These are phyloP conservation scores for Annulohypoxylon bovei DNA, from an alignment of 495 filamentous ascomycete species.

Conservation along the genomic window DNA sequence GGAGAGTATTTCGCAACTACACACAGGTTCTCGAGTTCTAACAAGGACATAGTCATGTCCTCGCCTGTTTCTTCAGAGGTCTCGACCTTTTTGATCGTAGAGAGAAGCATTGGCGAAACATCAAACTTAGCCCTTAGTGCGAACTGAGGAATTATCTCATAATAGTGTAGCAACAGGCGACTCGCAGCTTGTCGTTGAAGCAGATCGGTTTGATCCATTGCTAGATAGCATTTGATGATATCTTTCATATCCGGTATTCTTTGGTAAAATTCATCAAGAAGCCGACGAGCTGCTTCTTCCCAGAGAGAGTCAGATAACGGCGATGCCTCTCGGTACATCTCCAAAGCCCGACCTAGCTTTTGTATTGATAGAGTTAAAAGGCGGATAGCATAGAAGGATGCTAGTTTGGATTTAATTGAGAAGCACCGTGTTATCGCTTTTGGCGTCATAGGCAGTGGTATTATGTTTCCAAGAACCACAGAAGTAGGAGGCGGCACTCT, in stretches of 20 bases:
- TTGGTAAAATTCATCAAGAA: slow-evolving; percentile 78
- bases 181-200: slow-evolving; percentile 81
- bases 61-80: slow-evolving; percentile 42
- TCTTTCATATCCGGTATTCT: slow-evolving; percentile 83
- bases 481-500: slow-evolving; percentile 77
- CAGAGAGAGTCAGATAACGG: slow-evolving; percentile 61
- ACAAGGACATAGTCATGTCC: slow-evolving; percentile 62
- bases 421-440: slow-evolving; percentile 81
- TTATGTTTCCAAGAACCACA: slow-evolving; percentile 81
- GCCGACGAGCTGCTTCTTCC: slow-evolving; percentile 69
- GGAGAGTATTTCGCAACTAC: slow-evolving; percentile 80
- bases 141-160: slow-evolving; percentile 79
- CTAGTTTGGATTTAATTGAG: slow-evolving; percentile 74
- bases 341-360: slow-evolving; percentile 73
- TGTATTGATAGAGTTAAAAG: slow-evolving; percentile 79
- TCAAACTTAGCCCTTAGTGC: slow-evolving; percentile 88
- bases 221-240: slow-evolving; percentile 73
- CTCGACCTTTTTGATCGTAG: slow-evolving; percentile 60
- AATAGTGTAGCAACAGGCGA: slow-evolving; percentile 79
- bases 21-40: slow-evolving; percentile 79
- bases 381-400: slow-evolving; percentile 84
- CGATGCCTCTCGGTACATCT: slow-evolving; percentile 62
- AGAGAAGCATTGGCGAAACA: slow-evolving; percentile 76
- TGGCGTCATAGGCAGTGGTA: slow-evolving; percentile 83
- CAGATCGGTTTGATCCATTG: slow-evolving; percentile 70